Evolutionary conservation across 768 basidiomycete species (phyloP).

Genomic region (Leucosporidium creatinivorum): DNA sequence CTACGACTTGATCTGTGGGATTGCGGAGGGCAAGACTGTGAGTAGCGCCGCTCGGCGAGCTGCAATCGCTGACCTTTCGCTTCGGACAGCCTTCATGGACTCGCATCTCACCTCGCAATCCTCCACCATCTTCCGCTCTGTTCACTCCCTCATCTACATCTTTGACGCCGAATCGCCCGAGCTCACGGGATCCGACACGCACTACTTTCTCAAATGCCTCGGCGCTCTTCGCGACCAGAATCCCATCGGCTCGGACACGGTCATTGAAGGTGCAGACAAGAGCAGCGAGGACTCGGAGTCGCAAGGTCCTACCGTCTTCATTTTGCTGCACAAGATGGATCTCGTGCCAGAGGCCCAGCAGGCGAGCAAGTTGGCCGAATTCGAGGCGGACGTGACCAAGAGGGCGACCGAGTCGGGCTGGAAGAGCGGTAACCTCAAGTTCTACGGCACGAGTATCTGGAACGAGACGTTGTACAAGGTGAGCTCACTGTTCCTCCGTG

Average conservation of each 20-base stretch:
- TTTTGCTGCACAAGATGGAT: slow-evolving; percentile 98
- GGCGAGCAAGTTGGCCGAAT: slow-evolving; percentile 38
- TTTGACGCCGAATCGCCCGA: slow-evolving; percentile 89
- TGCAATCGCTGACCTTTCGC: background rate
- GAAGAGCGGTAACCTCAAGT: slow-evolving; percentile 35
- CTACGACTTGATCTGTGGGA: slow-evolving; percentile 97
- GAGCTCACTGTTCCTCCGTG: background rate
- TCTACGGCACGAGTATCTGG: slow-evolving; percentile 88
- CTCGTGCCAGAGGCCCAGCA: slow-evolving; percentile 50
- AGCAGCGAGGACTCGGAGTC: background rate
- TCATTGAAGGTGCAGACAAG: too few relatives aligned
- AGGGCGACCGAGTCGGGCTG: slow-evolving; percentile 57
- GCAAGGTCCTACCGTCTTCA: slow-evolving; percentile 68
- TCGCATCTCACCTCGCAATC: slow-evolving; percentile 87
- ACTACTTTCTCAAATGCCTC: slow-evolving; percentile 87
- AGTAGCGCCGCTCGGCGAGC: background rate
- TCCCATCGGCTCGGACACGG: slow-evolving; percentile 4
- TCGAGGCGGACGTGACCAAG: slow-evolving; percentile 36
- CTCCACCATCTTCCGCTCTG: slow-evolving; percentile 90
- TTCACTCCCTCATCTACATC: slow-evolving; percentile 96
- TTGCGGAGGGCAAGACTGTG: slow-evolving; percentile 87
- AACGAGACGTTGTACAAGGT: slow-evolving; percentile 80
- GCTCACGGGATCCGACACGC: slow-evolving; percentile 67
- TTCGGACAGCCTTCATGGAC: slow-evolving; percentile 71
- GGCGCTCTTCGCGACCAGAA: slow-evolving; percentile 58